Conservation (phyloP, 805 yeast species). For the Torulaspora microellipsoides region DNA sequence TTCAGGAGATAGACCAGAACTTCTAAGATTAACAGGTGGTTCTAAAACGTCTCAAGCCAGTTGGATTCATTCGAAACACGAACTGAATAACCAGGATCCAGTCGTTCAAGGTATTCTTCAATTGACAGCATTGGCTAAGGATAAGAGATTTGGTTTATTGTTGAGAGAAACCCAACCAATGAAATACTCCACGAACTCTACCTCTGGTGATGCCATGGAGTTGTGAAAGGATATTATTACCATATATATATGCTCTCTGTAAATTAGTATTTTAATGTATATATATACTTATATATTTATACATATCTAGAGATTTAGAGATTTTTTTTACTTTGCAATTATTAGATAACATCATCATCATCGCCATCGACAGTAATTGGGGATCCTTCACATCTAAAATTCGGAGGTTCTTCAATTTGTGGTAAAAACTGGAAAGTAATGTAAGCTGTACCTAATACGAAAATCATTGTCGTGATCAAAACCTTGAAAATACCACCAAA, state of each 20-base stretch:
- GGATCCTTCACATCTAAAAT: constrained; percentile 60
- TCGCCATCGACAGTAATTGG: constrained; percentile 36
- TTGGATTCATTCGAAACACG: constrained; percentile 81
- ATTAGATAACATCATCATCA: constrained; percentile 23
- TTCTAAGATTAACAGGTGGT: constrained; percentile 81
- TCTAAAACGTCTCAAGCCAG: constrained; percentile 61
- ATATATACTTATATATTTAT: constrained; percentile 2
- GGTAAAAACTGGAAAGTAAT: constrained; percentile 66
- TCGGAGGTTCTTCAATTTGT: constrained; percentile 72
- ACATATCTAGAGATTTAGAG: neutral
- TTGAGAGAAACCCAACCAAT: constrained; percentile 60
- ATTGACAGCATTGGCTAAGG: constrained; percentile 57
- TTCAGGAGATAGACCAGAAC: constrained; percentile 45
- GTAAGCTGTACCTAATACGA: constrained; percentile 56
- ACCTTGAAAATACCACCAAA: constrained; percentile 53
- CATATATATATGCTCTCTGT: neutral
- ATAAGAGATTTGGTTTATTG: constrained; percentile 62
- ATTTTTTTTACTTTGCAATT: constrained; percentile 1
- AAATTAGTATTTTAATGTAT: constrained; percentile 5
- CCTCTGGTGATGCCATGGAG: constrained; percentile 16
- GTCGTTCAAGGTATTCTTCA: constrained; percentile 45
- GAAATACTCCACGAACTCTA: constrained; percentile 25
- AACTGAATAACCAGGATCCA: constrained; percentile 47
- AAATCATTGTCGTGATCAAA: constrained; percentile 54
- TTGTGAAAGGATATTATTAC: neutral